phyloP scores from a whole-genome alignment of 192 early-diverging fungal genomes.

The Kappamyces sp. region DNA sequence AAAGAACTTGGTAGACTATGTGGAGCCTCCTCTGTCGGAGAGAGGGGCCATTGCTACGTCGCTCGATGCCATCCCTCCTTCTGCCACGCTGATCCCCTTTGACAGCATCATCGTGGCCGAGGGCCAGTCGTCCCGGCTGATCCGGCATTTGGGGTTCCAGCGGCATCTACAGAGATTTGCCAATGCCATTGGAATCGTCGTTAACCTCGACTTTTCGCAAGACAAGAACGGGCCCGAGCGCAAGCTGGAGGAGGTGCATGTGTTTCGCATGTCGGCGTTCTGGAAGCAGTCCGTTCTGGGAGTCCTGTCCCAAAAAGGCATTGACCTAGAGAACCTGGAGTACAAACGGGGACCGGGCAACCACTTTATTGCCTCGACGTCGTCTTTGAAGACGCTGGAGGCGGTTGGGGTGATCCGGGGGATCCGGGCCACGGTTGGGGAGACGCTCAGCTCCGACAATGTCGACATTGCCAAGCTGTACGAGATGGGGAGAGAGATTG shows the following conservation, averaged over 20 bases:
- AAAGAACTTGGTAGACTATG: slow-evolving; percentile 26
- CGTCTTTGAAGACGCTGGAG: slow-evolving; percentile 18
- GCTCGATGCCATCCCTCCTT: not conserved
- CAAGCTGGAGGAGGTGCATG: slow-evolving; percentile 27
- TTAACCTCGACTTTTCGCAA: slow-evolving; percentile 36
- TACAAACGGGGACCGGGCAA: slow-evolving; percentile 32
- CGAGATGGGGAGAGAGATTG: slow-evolving; percentile 24
- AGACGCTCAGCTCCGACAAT: slow-evolving; percentile 26
- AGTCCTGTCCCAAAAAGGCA: slow-evolving; percentile 19
- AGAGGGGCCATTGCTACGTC: slow-evolving; percentile 26
- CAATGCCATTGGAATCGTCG: slow-evolving; percentile 40
- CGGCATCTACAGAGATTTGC: slow-evolving; percentile 29
- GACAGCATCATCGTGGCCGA: slow-evolving; percentile 36
- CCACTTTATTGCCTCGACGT: slow-evolving; percentile 36
- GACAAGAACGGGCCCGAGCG: slow-evolving; percentile 22
- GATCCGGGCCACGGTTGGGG: slow-evolving; percentile 14
- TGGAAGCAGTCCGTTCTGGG: slow-evolving; percentile 31
- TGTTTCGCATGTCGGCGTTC: slow-evolving; percentile 17
- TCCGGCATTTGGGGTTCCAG: slow-evolving; percentile 36
- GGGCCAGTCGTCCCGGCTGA: slow-evolving; percentile 33
- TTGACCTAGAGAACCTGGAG: slow-evolving; percentile 39
- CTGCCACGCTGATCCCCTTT: slow-evolving; percentile 20
- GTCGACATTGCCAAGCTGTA: slow-evolving; percentile 27
- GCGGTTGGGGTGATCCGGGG: slow-evolving; percentile 21
- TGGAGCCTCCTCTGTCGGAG: slow-evolving; percentile 23